Percentiles rank a stretch among this genome's conserved stretches.
Conservation (phyloP, 1,139 yeast species). For the Taphrina flavorubra region DNA sequence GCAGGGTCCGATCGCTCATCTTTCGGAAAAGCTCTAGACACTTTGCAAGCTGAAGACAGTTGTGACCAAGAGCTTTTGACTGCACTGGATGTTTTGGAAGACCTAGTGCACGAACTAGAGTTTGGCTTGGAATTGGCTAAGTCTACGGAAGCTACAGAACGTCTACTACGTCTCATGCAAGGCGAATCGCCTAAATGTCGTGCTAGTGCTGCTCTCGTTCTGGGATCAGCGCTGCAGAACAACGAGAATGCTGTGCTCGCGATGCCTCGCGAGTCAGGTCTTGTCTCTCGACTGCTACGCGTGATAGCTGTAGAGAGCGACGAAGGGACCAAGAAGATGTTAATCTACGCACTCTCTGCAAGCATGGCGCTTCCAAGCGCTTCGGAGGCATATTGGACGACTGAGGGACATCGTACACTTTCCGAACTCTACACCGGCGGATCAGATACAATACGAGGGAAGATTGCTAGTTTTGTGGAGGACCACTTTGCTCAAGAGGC, state of each 20-base stretch:
- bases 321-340: slow-evolving; percentile 46
- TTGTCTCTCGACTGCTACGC: slow-evolving; percentile 44
- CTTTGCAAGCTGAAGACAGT: background rate
- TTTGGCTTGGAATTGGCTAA: slow-evolving; percentile 58
- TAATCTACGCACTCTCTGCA: slow-evolving; percentile 50
- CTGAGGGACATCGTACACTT: slow-evolving; percentile 43
- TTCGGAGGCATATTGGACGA: slow-evolving; percentile 38
- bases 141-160: background rate
- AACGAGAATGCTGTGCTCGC: slow-evolving; percentile 67
- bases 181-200: slow-evolving; percentile 44
- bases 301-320: slow-evolving; percentile 44
- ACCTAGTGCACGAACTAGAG: slow-evolving; percentile 69
- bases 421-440: slow-evolving; percentile 29
- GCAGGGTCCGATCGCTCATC: slow-evolving; percentile 16
- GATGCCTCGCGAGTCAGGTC: slow-evolving; percentile 40
- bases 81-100: slow-evolving; percentile 61
- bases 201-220: slow-evolving; percentile 51
- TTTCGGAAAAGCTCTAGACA: slow-evolving; percentile 17
- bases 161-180: slow-evolving; percentile 48
- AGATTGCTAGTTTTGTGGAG: slow-evolving; percentile 46
- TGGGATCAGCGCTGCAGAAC: slow-evolving; percentile 62
- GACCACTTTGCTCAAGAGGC: slow-evolving; percentile 45
- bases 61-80: slow-evolving; percentile 7
- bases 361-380: slow-evolving; percentile 48
- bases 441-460: slow-evolving; percentile 44